Evolutionary conservation across 2,329 filamentous ascomycete genomes (phyloP), one percentile per base, ranked within the genome.

Genomic region (Chrysoporthe deuterocubensis): DNA sequence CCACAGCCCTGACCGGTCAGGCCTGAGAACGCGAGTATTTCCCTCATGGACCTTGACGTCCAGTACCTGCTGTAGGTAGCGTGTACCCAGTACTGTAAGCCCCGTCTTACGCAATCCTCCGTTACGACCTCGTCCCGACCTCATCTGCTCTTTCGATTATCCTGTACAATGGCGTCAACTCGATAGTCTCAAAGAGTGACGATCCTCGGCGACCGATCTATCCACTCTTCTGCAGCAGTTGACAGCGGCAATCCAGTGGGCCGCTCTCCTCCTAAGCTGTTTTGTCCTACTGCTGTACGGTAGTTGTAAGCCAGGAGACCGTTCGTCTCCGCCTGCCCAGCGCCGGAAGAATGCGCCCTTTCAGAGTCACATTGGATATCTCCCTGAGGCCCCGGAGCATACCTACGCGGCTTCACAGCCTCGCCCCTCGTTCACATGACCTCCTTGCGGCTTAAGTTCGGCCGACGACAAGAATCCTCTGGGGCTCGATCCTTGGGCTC

Each of bases 31-130:
- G 26, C 21, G 21, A 34, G 32, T 32, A 6, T 54, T 16, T 16
- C 6, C 26, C 26, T 54, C 21, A 7, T 34, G 13, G 16, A 34
- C 37, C 37, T 9, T 9, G 37, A 40, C 5, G 26, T 26, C 48
- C 48, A 4, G 46, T 50, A n/a, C 46, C 7, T 50, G 6, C 4
- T 26, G 26, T 52, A 5, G 11, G 21, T 54, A 13, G 32, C 8
- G 4, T 13, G 48, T 52, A 21, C 56, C 37, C 11, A 14, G n/a
- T n/a, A 42, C 9, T 32, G 21, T 48, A 13, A 11, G 26, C 14
- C 59, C 59, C 59, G 26, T 46, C 59, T 61, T 46, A 46, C 59
- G 59, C 59, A 48, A 61, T 61, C 42, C 32, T 61, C 26, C 59
- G 59, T 34, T 46, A 46, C 59, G 21, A 13, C 21, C 42, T 46